Percentiles rank a stretch among this genome's conserved stretches.
These are phyloP conservation scores for Fusarium pininemorale DNA, from an alignment of 2,329 filamentous ascomycete genomes.

Conservation along the genomic window DNA sequence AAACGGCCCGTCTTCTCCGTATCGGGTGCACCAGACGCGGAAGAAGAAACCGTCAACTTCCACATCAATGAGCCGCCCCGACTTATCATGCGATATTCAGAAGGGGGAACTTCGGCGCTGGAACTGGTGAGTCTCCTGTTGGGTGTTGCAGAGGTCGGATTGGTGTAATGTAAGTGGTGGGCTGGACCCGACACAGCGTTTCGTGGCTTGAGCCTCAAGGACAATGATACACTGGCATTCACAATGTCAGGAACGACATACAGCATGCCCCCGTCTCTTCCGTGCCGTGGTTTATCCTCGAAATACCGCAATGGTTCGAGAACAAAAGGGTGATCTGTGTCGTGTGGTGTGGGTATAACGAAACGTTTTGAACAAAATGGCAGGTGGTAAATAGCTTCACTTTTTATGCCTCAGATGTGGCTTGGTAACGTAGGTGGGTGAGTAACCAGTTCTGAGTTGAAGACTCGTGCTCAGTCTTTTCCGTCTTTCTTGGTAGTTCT, in stretches of 20 bases:
- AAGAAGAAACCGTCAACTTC: slow-evolving; percentile 11
- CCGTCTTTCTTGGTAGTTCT: slow-evolving; percentile 7
- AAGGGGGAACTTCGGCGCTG: slow-evolving; percentile 8
- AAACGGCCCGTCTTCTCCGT: slow-evolving; percentile 34
- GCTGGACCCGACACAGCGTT: slow-evolving; percentile 3
- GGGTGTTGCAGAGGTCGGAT: slow-evolving; percentile 6
- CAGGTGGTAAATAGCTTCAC: slow-evolving; percentile 5
- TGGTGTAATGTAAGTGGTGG: slow-evolving; percentile 31
- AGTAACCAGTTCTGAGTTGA: background rate
- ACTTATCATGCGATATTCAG: slow-evolving; percentile 9
- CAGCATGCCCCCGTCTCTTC: background rate
- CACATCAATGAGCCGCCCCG: background rate
- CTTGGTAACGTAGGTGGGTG: background rate
- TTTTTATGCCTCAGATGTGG: slow-evolving; percentile 12
- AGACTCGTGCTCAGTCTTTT: background rate
- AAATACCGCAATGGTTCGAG: slow-evolving; percentile 23
- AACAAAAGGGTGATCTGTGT: background rate
- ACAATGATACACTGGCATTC: background rate
- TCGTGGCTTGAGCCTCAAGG: slow-evolving; percentile 26
- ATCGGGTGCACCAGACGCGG: slow-evolving; percentile 3
- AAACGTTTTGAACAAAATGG: background rate
- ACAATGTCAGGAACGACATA: slow-evolving; percentile 2
- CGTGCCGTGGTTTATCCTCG: background rate
- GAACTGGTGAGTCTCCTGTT: slow-evolving; percentile 15
- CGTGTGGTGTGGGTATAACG: background rate